Base-by-base conservation (phyloP, 345 rosid species). In the Turritis glabra region DNA sequence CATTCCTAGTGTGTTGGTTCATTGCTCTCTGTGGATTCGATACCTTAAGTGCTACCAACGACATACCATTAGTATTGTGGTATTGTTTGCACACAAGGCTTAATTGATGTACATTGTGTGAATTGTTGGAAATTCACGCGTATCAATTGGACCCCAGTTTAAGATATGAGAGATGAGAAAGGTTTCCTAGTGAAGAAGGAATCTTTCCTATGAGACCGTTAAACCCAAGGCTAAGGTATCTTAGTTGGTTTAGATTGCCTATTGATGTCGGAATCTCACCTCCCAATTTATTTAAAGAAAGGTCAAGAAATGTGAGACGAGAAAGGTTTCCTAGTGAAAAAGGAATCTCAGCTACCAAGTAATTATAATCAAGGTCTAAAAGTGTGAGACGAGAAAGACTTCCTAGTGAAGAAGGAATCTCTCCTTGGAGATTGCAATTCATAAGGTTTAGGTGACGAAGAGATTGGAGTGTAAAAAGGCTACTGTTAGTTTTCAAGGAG, bases 261-360 rank as follows among this genome's bases (percentile, higher is more conserved):
- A 65, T 47, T 23, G 56, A 64, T 18, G 27, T 1, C 0, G 69
- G 69, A 29, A 64, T 19, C 21, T 18, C 19, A 18, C 69, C 55
- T 7, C 46, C 41, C 13, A 64, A 30, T 5, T 29, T 8, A 46
- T 64, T 64, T 3, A 0, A 3, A 3, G 7, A 11, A 25, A 68
- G 62, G 4, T 21, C 6, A 51, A 66, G 33, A 8, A 3, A 1
- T 37, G 12, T 23, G 51, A 68, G 72, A 10, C 5, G 4, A 37
- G 72, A 68, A 68, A 68, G 72, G 62, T 38, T 68, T 37, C 73
- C 73, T 54, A 69, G 26, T 40, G 73, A 69, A 69, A 54, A 55
- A 19, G 73, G 73, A 17, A 69, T 54, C 27, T 69, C 52, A n/a
- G n/a, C n/a, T n/a, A n/a, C n/a, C n/a, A n/a, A n/a, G n/a, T n/a